A percentile compares a stretch with the other conserved stretches of the same genome.
phyloP scores from a whole-genome alignment of 495 filamentous ascomycete genomes.

The Massariosphaeria phaeospora region DNA sequence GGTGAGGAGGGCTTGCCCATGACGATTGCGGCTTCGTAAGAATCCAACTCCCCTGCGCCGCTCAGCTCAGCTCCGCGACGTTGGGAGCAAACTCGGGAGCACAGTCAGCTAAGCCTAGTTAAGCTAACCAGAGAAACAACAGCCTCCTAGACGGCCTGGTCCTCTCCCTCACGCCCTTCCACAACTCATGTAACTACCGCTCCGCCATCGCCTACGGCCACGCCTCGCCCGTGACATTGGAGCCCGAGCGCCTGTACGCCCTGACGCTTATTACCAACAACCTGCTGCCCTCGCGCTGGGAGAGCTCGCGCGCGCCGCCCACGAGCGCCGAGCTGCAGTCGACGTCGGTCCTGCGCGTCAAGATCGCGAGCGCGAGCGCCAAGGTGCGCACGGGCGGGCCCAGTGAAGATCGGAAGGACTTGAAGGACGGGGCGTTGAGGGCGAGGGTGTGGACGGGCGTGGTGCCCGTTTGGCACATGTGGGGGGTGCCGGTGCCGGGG shows the following conservation, averaged over 20 bases:
- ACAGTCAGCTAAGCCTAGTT: too few relatives aligned
- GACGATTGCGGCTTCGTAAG: constrained; percentile 14
- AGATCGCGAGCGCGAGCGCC: constrained; percentile 63
- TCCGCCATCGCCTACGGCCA: constrained; percentile 75
- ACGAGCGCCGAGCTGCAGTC: constrained; percentile 33
- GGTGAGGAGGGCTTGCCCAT: constrained; percentile 29
- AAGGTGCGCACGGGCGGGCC: constrained; percentile 69
- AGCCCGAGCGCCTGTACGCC: constrained; percentile 72
- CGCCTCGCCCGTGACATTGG: constrained; percentile 58
- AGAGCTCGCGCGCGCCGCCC: constrained; percentile 49
- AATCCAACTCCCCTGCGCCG: not conserved
- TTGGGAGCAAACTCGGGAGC: too few relatives aligned
- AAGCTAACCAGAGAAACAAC: not conserved
- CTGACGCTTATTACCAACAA: constrained; percentile 77
- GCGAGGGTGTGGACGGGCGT: constrained; percentile 75
- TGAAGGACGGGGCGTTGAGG: constrained; percentile 54
- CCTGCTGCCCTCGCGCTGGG: constrained; percentile 64
- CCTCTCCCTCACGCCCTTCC: constrained; percentile 60
- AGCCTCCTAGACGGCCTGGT: constrained; percentile 63
- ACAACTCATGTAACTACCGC: constrained; percentile 83
- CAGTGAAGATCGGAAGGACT: constrained; percentile 65
- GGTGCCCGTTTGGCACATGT: constrained; percentile 60
- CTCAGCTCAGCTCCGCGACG: not conserved
- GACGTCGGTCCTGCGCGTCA: constrained; percentile 68
- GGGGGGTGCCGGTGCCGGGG: constrained; percentile 61